Evolutionary conservation across 257 asterid genomes (phyloP), one percentile per base, ranked within the genome.

Genomic region (Verbena officinalis): DNA sequence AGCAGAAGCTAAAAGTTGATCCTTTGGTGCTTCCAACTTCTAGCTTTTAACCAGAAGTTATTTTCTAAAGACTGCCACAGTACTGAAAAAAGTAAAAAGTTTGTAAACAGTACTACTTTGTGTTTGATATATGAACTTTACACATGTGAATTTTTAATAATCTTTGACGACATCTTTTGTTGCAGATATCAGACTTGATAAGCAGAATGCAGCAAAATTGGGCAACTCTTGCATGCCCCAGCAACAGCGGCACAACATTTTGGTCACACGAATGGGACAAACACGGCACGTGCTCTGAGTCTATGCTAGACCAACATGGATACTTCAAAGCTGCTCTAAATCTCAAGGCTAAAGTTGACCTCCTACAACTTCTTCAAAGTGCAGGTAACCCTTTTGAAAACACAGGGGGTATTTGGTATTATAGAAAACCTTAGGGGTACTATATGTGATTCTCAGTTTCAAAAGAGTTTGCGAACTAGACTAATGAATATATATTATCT

Each of bases 201-300:
- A 80, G 92, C 70, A 83, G 84, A 71, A 75, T 90, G 95, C 86
- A 90, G 7, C 55, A 72, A 59, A 53, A 76, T 30, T 90, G 97
- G 96, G 84, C 97, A 2, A 73, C 96, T 0, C 75, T 90, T 8
- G 76, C 96, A 2, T 90, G 96, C 42, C 97, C 97, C 1, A 90
- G 96, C 73, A 71, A 69, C 59, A 77, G 68, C 2, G 97, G 97
- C 45, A 27, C 84, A 1, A 57, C 86, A 11, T 90, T 87, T 48
- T 90, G 96, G 97, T 54, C 91, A 9, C 97, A 85, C 34, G 97
- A 90, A 69, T 90, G 96, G 96, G 75, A 85, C 13, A 87, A 87
- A 59, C 97, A 87, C 30, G 97, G 97, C 15, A 90, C 95, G 0
- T 87, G 97, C 51, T 72, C 97, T 0, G 87, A 83, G 36, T 67